Evolutionary conservation across 140 eudicot species (phyloP).

Genomic region (Senecio squalidus): DNA sequence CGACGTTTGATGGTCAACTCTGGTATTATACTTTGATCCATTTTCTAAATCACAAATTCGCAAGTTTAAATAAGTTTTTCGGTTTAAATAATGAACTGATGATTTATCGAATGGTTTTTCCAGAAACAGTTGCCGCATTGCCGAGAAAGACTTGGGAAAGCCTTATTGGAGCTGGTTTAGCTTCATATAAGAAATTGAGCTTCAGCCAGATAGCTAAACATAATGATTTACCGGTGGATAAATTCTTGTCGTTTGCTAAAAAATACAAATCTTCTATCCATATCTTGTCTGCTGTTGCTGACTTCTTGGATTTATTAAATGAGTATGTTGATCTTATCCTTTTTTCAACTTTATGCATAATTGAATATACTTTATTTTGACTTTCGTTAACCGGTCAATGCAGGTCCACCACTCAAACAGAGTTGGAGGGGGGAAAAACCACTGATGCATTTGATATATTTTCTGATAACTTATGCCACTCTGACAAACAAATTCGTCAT

Average conservation of each 20-base stretch:
- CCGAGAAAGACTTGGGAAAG: constrained; percentile 50
- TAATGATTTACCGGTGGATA: constrained; percentile 39
- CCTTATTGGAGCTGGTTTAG: constrained; percentile 73
- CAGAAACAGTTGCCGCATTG: constrained; percentile 35
- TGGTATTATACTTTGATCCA: constrained; percentile 29
- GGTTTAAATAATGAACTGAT: background rate
- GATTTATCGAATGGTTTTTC: constrained; percentile 4
- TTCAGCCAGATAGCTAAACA: constrained; percentile 13
- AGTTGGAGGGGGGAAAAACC: constrained; percentile 41
- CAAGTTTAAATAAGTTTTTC: constrained; percentile 8
- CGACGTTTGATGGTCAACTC: constrained; percentile 43
- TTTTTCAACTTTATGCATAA: constrained; percentile 5
- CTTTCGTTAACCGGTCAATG: constrained; percentile 21
- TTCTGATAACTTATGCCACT: constrained; percentile 59
- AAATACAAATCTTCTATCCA: constrained; percentile 56
- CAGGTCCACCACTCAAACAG: constrained; percentile 37
- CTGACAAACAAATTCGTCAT: constrained; percentile 58
- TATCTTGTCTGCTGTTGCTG: constrained; percentile 72
- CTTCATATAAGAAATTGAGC: constrained; percentile 44
- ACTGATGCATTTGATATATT: constrained; percentile 53
- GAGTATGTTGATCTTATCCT: constrained; percentile 42
- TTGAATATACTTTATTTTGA: background rate
- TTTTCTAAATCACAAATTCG: background rate
- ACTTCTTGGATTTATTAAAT: constrained; percentile 53
- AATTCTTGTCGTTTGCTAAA: constrained; percentile 48